Evolutionary conservation across 495 filamentous ascomycete genomes (phyloP), one percentile per base, ranked within the genome.

Genomic region (Delitschia confertaspora): DNA sequence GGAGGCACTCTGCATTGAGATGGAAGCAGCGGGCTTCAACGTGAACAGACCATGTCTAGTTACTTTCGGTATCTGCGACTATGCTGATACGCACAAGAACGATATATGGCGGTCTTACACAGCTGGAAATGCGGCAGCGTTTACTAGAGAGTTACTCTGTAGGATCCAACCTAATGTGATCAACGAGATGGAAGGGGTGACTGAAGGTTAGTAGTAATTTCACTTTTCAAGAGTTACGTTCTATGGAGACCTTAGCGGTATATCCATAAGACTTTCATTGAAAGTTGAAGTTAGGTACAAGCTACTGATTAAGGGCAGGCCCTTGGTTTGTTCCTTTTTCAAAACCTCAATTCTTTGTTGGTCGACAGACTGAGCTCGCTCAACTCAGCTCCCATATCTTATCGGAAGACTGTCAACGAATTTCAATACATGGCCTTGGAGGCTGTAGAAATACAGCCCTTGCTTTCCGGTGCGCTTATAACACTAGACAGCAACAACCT

Each of bases 41-140:
- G 56, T 60, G 19, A 41, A 46, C n/a, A 49, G 64, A 16, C 52
- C 56, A 1, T 52, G 54, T 18, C 41, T 53, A 3, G 58, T 64
- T 1, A 60, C 68, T 23, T 58, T 60, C 4, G 65, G 64, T 0
- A 67, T 33, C n/a, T n/a, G n/a, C n/a, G n/a, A n/a, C n/a, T n/a
- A n/a, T n/a, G n/a, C n/a, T n/a, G n/a, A n/a, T n/a, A 22, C 31
- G 20, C 56, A 63, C 29, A 65, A 66, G 52, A 64, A 63, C 42
- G 56, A 61, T 42, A 27, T 50, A 4, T 67, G 62, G 61, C 61
- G 65, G 42, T 45, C 39, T 7, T 65, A 61, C 42, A 62, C 64
- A n/a, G n/a, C n/a, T n/a, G n/a, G n/a, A n/a, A n/a, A n/a, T n/a
- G n/a, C n/a, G n/a, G n/a, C n/a, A n/a, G n/a, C n/a, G n/a, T n/a